These are phyloP conservation scores for Melanopsichium pennsylvanicum DNA, from an alignment of 1,284 basidiomycete species.

Conservation along the genomic window DNA sequence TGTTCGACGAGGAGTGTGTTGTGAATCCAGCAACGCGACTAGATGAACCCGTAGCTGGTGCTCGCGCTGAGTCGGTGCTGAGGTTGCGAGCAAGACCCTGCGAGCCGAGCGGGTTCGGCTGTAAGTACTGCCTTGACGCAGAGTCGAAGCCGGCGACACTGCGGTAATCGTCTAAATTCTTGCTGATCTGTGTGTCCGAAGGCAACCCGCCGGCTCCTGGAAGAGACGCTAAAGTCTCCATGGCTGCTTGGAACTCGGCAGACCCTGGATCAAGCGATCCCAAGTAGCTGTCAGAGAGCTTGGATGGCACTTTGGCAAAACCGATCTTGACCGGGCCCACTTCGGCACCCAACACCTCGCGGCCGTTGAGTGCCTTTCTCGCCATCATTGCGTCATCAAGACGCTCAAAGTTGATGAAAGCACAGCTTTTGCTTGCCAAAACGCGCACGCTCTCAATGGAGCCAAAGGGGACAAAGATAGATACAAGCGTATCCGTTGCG, in stretches of 20 bases:
- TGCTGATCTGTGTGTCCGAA: slow-evolving; percentile 87
- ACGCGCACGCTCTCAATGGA: slow-evolving; percentile 95
- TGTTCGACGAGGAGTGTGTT: slow-evolving; percentile 58
- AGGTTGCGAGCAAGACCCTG: slow-evolving; percentile 21
- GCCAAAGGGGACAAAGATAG: slow-evolving; percentile 90
- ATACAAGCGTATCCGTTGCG: slow-evolving; percentile 72
- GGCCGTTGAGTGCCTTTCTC: slow-evolving; percentile 90
- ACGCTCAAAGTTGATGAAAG: slow-evolving; percentile 94
- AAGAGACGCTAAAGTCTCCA: slow-evolving; percentile 44
- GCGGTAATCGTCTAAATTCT: slow-evolving; percentile 91
- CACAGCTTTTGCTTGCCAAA: slow-evolving; percentile 94
- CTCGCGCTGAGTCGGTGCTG: slow-evolving; percentile 20
- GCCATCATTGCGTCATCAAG: slow-evolving; percentile 94
- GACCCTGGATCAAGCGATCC: slow-evolving; percentile 28
- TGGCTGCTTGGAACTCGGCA: slow-evolving; percentile 36
- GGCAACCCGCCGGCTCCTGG: slow-evolving; percentile 84
- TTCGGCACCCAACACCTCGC: slow-evolving; percentile 92
- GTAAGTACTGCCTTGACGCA: slow-evolving; percentile 70
- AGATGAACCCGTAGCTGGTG: slow-evolving; percentile 67
- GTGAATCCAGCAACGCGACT: slow-evolving; percentile 66
- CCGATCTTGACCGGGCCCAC: slow-evolving; percentile 95
- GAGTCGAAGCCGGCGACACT: slow-evolving; percentile 88
- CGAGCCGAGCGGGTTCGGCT: slow-evolving; percentile 4
- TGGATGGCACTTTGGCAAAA: slow-evolving; percentile 84
- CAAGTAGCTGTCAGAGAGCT: slow-evolving; percentile 17